These are phyloP conservation scores for Pelargonium fulgidum DNA, from an alignment of 441 rosid species.

Conservation along the genomic window DNA sequence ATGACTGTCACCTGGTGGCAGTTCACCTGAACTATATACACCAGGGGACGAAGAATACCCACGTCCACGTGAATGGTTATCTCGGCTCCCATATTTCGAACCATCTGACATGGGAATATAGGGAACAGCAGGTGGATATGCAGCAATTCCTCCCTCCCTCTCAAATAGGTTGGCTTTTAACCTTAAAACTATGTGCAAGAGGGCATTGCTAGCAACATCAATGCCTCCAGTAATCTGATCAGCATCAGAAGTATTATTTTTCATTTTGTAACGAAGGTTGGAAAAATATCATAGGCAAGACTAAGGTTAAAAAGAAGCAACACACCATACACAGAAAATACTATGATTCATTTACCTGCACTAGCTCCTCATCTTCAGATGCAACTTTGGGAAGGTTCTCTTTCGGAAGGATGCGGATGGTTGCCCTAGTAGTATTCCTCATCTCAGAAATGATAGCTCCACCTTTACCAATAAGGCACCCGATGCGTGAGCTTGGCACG, in stretches of 20 bases:
- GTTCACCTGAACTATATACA: constrained; percentile 64
- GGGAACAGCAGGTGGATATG: constrained; percentile 71
- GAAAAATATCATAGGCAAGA: constrained; percentile 6
- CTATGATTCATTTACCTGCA: constrained; percentile 52
- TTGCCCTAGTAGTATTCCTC: constrained; percentile 81
- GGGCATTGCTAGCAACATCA: constrained; percentile 94
- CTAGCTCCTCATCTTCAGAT: constrained; percentile 88
- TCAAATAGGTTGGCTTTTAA: constrained; percentile 86
- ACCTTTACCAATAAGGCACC: constrained; percentile 94
- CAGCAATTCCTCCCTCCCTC: constrained; percentile 70
- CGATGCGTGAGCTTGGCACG: constrained; percentile 91
- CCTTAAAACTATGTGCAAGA: constrained; percentile 62
- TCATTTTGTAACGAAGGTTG: constrained; percentile 16
- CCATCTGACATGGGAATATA: constrained; percentile 62
- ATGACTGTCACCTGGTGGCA: constrained; percentile 49
- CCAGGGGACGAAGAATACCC: constrained; percentile 56
- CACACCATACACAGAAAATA: neutral
- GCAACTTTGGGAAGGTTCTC: constrained; percentile 90
- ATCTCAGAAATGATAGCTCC: constrained; percentile 87
- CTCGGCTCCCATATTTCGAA: constrained; percentile 52
- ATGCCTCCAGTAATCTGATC: constrained; percentile 84
- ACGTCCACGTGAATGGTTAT: constrained; percentile 61
- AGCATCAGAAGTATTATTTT: constrained; percentile 14
- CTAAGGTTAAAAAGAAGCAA: constrained; percentile 17
- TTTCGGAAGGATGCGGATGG: constrained; percentile 84